Evolutionary conservation across 1,284 basidiomycete species (phyloP), one percentile per base, ranked within the genome.

Genomic region (Cystobasidium slooffiae): DNA sequence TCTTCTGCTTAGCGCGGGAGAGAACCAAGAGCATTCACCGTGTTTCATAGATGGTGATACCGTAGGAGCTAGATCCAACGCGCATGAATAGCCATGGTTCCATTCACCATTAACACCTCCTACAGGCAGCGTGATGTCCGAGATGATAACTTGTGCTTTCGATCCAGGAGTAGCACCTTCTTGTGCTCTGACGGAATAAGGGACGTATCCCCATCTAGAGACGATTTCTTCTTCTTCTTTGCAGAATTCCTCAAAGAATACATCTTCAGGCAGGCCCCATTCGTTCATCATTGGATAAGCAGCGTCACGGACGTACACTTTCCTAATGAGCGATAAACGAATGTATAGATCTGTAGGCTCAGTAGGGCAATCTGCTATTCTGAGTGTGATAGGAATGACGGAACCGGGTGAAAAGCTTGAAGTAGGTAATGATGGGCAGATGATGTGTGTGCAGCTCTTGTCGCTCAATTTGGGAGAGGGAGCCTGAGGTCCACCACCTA

Each of bases 171-270:
- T 77, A 47, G 79, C 78, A 18, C 80, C 78, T 1, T 80, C 77
- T n/a, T 69, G 56, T 24, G 77, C 56, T 43, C 79, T 77, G 53
- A 74, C 74, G 9, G 81, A 78, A 66, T 80, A 78, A 43, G 82
- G 80, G 56, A 83, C 77, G 77, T 81, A 82, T 7, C 82, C 83
- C 78, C 79, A 83, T n/a, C 82, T 77, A 12, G 80, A 80, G 49
- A 80, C 75, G 51, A 84, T 78, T 76, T 84, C 83, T 67, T 82
- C 80, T 76, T 84, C 84, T 62, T 80, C 80, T 49, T 75, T 77
- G 75, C 78, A 78, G 76, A 78, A 80, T 3, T 77, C 78, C 52
- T 80, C 80, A 68, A 78, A 70, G 73, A 78, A 75, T 46, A 76
- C 63, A 55, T 81, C 80, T 53, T 81, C 80, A 2, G 78, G 78